phyloP scores from a whole-genome alignment of 345 rosid species.

The Murraya paniculata region DNA sequence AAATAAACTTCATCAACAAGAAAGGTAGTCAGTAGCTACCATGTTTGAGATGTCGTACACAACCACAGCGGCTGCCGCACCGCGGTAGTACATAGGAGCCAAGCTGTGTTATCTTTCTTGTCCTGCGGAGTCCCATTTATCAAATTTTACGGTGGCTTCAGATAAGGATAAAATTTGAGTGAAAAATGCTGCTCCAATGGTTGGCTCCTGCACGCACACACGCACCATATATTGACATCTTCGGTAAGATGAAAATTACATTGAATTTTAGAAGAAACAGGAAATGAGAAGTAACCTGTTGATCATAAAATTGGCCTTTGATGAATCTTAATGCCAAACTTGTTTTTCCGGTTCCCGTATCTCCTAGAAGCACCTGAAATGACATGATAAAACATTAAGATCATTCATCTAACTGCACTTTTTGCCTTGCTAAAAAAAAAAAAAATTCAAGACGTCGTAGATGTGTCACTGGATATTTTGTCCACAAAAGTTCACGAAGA shows the following conservation, averaged over 20 bases:
- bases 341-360: conserved; percentile 72
- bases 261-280: background rate
- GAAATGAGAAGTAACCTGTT: conserved; percentile 39
- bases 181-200: conserved; percentile 76
- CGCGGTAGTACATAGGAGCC: conserved; percentile 79
- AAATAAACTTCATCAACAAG: background rate
- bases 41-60: conserved; percentile 64
- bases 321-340: conserved; percentile 62
- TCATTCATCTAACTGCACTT: background rate
- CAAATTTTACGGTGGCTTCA: conserved; percentile 68
- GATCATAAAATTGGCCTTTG: conserved; percentile 59
- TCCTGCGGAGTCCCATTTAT: conserved; percentile 83
- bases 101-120: conserved; percentile 74
- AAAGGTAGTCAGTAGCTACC: conserved; percentile 25
- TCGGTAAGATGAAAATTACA: background rate
- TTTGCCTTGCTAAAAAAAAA: background rate
- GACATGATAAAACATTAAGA: background rate
- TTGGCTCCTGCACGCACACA: conserved; percentile 45
- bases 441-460: background rate
- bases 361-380: conserved; percentile 61
- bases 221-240: background rate
- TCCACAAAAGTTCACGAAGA: background rate
- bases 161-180: conserved; percentile 61
- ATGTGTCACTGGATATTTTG: background rate
- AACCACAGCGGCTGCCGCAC: conserved; percentile 67